These are phyloP conservation scores for Aspergillus terreus DNA, from an alignment of 2,329 filamentous ascomycete species.

Conservation along the genomic window DNA sequence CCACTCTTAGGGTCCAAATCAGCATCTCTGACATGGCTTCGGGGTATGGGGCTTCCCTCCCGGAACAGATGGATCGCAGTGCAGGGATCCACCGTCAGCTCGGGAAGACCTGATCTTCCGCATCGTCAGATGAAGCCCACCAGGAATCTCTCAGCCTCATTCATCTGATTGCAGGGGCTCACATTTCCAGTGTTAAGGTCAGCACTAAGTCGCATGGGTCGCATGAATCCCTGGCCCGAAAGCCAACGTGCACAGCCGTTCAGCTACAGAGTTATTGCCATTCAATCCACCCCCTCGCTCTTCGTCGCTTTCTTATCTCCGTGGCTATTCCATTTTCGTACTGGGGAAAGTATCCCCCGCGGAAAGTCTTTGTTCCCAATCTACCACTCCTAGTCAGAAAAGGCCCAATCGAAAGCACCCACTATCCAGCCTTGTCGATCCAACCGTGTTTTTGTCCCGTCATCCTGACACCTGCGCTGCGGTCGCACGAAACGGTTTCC, in stretches of 20 bases:
- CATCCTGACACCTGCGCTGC: constrained; percentile 12
- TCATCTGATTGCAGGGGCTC: background rate
- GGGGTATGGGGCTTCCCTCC: background rate
- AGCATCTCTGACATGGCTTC: background rate
- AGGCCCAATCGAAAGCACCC: too few relatives aligned
- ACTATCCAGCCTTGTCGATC: background rate
- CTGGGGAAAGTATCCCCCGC: background rate
- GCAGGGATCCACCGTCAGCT: background rate
- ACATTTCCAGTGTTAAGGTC: background rate
- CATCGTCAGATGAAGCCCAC: background rate
- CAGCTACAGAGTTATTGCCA: background rate
- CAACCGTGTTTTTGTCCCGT: constrained; percentile 1
- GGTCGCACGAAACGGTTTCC: constrained; percentile 21
- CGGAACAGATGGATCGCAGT: background rate
- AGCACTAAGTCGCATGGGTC: background rate
- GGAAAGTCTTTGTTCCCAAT: background rate
- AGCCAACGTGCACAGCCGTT: background rate
- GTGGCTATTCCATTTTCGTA: background rate
- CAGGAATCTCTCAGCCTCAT: background rate
- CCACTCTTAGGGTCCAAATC: background rate
- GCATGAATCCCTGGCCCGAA: background rate
- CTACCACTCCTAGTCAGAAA: background rate
- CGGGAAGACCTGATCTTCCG: background rate
- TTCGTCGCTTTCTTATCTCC: background rate
- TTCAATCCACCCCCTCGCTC: background rate